Evolutionary conservation across 441 rosid species (phyloP), one percentile per base, ranked within the genome.

Genomic region (Melastoma candidum): DNA sequence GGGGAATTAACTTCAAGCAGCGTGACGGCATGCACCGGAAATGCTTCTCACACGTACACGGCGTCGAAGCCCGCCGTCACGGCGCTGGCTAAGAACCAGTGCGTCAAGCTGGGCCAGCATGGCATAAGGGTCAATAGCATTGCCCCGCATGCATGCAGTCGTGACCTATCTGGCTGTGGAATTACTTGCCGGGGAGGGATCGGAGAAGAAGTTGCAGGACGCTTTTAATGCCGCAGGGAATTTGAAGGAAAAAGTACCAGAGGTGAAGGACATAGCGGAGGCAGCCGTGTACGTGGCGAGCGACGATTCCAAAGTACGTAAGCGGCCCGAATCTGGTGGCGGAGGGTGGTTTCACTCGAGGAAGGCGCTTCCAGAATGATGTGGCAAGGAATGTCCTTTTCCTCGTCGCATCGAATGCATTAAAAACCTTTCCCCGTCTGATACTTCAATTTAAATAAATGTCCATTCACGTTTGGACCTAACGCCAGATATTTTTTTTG

Each of bases 41-140:
- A 56, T 7, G 74, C 66, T 0, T 68, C 78, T 22, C 70, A 68
- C 51, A 57, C 78, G 14, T 73, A 73, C 63, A 51, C 66, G 7
- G 48, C 61, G 29, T 63, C 76, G 45, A 76, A 76, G 54, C 67
- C 52, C 64, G 71, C 72, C 5, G 56, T 73, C 26, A 44, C 67
- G 1, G 78, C 75, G 39, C 60, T 76, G 44, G 67, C 73, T 1
- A 65, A 70, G 49, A 57, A 67, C 1, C 64, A 62, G 3, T 68
- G 72, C 9, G 64, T 62, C 10, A 78, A 76, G 68, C 51, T 73
- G 2, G 72, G 74, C 46, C 63, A 63, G 52, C 55, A 61, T 2
- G 71, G 73, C 7, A 25, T 76, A n/a, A 66, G 81, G 56, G 68
- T 68, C 14, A 76, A 76, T 11, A 73, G 81, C 66, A 49, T 76